Evolutionary conservation across 2,329 filamentous ascomycete species (phyloP).

Genomic region (Thelonectria olida): DNA sequence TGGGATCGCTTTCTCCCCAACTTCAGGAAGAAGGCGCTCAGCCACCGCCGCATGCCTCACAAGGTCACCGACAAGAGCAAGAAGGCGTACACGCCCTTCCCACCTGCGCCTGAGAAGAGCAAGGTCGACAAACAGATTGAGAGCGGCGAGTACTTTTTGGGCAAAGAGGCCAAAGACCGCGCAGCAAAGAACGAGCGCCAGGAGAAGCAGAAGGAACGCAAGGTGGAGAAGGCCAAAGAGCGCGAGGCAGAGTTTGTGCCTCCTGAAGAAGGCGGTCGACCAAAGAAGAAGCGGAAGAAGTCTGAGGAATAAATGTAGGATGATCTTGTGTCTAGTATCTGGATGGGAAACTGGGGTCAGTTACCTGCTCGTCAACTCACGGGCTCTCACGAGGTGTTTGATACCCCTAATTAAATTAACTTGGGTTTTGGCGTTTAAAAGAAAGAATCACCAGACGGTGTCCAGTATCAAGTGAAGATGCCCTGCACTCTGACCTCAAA

Average conservation of each 20-base stretch:
- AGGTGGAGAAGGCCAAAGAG: constrained; percentile 87
- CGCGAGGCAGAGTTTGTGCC: constrained; percentile 87
- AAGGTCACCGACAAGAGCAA: constrained; percentile 92
- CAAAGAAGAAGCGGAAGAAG: constrained; percentile 73
- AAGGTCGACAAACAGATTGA: constrained; percentile 99
- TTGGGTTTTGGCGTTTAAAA: constrained; percentile 32
- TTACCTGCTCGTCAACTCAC: constrained; percentile 24
- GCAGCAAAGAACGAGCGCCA: constrained; percentile 80
- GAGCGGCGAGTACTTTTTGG: constrained; percentile 94
- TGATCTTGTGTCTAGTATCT: constrained; percentile 20
- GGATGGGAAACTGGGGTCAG: constrained; percentile 32
- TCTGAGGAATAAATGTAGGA: constrained; percentile 40
- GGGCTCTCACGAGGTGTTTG: constrained; percentile 40
- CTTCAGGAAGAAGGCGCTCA: constrained; percentile 93
- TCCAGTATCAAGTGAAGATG: not conserved
- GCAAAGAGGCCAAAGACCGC: constrained; percentile 90
- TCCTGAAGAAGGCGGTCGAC: constrained; percentile 77
- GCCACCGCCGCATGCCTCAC: constrained; percentile 81
- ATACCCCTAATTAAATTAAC: constrained; percentile 39
- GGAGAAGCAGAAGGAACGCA: constrained; percentile 87
- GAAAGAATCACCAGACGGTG: constrained; percentile 22
- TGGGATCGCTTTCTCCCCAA: constrained; percentile 98
- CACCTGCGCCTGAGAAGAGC: constrained; percentile 96
- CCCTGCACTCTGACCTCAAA: not conserved
- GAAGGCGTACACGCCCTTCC: constrained; percentile 97